Percentiles rank a stretch among this genome's conserved stretches.
Conservation (phyloP, 768 basidiomycete genomes). For the Boletus sp. region DNA sequence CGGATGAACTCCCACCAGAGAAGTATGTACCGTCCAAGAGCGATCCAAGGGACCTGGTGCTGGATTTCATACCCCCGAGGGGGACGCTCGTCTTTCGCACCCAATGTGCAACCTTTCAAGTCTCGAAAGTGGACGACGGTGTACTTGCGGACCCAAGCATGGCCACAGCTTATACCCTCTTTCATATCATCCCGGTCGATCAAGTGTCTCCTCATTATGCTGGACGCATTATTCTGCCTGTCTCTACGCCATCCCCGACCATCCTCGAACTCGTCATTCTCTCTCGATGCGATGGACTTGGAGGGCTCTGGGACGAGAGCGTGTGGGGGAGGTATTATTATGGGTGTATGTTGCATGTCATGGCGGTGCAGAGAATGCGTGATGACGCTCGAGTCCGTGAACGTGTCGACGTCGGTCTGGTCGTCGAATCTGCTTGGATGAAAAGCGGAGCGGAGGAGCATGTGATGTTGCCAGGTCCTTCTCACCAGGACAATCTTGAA, state of each 20-base stretch:
- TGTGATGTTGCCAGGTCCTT: neutral
- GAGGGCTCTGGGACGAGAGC: conserved; percentile 11
- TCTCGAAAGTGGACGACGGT: neutral
- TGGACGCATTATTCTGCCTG: conserved; percentile 19
- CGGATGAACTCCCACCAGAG: neutral
- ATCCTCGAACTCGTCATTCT: conserved; percentile 20
- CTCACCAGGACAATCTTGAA: no score
- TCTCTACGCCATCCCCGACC: conserved; percentile 1
- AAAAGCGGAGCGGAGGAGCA: conserved; percentile 1
- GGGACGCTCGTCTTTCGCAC: conserved; percentile 25
- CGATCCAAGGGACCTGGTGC: neutral
- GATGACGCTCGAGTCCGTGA: conserved; percentile 8
- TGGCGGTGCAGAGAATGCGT: conserved; percentile 10
- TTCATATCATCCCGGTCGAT: conserved; percentile 3
- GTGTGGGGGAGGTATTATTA: conserved; percentile 9
- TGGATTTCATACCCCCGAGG: neutral
- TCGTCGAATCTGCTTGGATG: conserved; percentile 20
- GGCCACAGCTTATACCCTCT: conserved; percentile 4
- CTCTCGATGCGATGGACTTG: conserved; percentile 2
- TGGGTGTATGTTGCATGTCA: conserved; percentile 15
- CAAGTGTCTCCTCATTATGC: neutral
- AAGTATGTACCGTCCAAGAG: conserved; percentile 3
- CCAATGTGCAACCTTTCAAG: conserved; percentile 8
- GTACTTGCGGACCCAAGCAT: neutral
- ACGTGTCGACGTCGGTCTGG: conserved; percentile 13